Evolutionary conservation across 208 protist species (phyloP), one percentile per base, ranked within the genome.

Genomic region (Herpetomonas tarakana): DNA sequence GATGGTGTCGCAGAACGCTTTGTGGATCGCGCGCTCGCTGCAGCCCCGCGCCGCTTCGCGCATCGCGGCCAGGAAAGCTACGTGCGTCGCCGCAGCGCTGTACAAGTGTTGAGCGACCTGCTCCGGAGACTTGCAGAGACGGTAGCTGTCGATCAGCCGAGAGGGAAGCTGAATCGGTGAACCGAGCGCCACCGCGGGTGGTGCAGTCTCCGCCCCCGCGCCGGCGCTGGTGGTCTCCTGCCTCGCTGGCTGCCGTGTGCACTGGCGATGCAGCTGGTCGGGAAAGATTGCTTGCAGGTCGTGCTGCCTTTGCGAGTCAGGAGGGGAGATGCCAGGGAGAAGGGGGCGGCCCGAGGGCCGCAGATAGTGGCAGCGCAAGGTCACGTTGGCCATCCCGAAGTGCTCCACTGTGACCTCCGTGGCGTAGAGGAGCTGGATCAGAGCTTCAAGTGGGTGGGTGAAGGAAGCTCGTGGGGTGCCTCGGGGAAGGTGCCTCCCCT

Each of bases 81-180:
- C 62, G 25, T 67, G 66, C 11, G 78, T 85, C 2, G 65, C 72
- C 22, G 57, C 65, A n/a, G 78, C 78, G 30, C 70, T 78, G 49
- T 68, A 39, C 3, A 85, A 44, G 53, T 81, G 74, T 41, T 79
- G 69, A 0, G 62, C 46, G 35, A 84, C 38, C 39, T 84, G 78
- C 2, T 57, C 60, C 2, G 73, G 78, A 0, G 19, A 7, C 60
- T 84, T 84, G 9, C 65, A 0, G 2, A 65, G 58, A 0, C 73
- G 68, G 46, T 84, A 84, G 0, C 41, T 31, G 27, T 56, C 58
- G 56, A 11, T 41, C 30, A 58, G 38, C 4, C 18, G 35, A 3
- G 27, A 21, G n/a, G 29, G 27, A 18, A 41, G 21, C 18, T 58
- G 53, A 18, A 58, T 38, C n/a, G 38, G 29, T 21, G 53, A 44